Percentiles rank a stretch among this genome's conserved stretches.
These are phyloP conservation scores for Plectosphaerella sp. DNA, from an alignment of 2,329 filamentous ascomycete species.

Conservation along the genomic window DNA sequence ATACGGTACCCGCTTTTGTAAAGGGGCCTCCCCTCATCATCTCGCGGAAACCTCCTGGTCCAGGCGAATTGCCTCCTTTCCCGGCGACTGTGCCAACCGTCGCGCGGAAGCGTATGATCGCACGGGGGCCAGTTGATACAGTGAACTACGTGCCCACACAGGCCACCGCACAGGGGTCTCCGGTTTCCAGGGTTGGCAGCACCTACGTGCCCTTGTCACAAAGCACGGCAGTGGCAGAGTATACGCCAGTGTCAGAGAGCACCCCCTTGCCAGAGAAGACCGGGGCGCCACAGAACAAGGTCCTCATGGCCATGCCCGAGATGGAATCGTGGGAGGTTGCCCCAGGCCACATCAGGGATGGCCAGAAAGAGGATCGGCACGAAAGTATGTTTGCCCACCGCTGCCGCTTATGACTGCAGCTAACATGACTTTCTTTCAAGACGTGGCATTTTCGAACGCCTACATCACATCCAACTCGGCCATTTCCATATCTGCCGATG, in stretches of 20 bases:
- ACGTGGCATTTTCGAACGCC: constrained; percentile 37
- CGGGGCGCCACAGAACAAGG: background rate
- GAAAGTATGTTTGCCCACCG: constrained; percentile 27
- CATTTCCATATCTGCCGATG: constrained; percentile 28
- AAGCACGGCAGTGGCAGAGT: too few relatives aligned
- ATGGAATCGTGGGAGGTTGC: constrained; percentile 43
- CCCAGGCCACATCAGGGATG: constrained; percentile 31
- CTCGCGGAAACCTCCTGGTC: constrained; percentile 15
- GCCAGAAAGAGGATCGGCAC: constrained; percentile 9
- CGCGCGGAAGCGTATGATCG: background rate
- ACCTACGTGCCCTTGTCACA: background rate
- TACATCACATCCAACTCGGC: constrained; percentile 32
- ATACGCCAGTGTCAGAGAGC: too few relatives aligned
- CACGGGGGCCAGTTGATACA: background rate
- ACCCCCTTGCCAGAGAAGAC: too few relatives aligned
- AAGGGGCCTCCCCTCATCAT: constrained; percentile 15
- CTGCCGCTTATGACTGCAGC: background rate
- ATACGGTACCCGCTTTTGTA: background rate
- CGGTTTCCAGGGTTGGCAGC: background rate
- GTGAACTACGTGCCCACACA: too few relatives aligned
- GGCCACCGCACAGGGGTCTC: too few relatives aligned
- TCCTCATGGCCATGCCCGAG: constrained; percentile 15
- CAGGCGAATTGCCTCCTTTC: constrained; percentile 14
- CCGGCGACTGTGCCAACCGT: background rate
- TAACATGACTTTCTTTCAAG: constrained; percentile 17